A percentile compares a stretch with the other conserved stretches of the same genome.
Conservation (phyloP, 306 rosid species). For the Delonix regia region DNA sequence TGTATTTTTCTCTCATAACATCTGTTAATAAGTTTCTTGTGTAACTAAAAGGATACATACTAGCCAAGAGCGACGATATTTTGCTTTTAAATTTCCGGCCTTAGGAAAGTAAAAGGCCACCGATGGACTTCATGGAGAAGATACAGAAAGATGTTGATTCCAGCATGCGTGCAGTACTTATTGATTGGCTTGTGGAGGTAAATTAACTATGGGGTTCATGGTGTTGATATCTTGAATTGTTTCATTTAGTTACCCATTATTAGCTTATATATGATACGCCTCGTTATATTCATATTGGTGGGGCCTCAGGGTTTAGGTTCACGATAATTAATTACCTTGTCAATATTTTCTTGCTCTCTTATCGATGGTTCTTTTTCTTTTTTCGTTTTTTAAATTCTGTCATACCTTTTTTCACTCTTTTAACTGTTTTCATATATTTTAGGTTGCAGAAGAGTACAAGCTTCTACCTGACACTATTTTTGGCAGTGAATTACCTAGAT, state of each 20-base stretch:
- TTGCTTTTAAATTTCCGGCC: background rate
- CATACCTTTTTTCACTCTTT: conserved; percentile 6
- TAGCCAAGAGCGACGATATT: background rate
- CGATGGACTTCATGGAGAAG: conserved; percentile 63
- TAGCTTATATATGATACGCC: background rate
- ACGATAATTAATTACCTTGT: background rate
- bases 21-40: background rate
- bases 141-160: conserved; percentile 62
- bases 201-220: conserved; percentile 40
- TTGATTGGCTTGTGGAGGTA: conserved; percentile 84
- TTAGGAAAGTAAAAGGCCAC: conserved; percentile 67
- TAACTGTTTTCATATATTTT: conserved; percentile 8
- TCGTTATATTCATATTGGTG: conserved; percentile 11
- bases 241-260: background rate
- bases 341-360: conserved; percentile 10
- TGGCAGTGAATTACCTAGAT: conserved; percentile 70
- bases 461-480: conserved; percentile 68
- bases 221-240: conserved; percentile 25
- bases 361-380: background rate
- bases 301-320: background rate
- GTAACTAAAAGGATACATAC: background rate
- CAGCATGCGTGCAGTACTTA: conserved; percentile 62
- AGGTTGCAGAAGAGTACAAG: conserved; percentile 78
- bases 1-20: too few relatives aligned
- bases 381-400: too few relatives aligned